Evolutionary conservation across 176 grass and related monocot genomes (phyloP).

Genomic region (Aegilops bicornis): DNA sequence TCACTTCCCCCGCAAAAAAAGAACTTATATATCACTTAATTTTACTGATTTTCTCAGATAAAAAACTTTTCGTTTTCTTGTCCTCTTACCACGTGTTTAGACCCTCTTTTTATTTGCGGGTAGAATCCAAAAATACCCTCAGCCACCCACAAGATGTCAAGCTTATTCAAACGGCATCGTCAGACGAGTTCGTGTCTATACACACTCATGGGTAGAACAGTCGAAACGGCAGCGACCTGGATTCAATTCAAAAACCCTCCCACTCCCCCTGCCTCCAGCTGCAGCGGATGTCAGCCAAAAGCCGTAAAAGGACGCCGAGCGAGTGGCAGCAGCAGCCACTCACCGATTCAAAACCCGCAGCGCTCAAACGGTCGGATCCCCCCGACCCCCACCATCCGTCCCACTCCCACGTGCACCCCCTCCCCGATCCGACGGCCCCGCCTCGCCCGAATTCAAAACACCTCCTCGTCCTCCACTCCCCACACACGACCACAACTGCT

Average conservation of each 20-base stretch:
- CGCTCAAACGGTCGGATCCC: constrained; percentile 53
- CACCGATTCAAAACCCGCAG: constrained; percentile 38
- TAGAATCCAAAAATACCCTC: background rate
- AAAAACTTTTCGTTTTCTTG: too few species aligned
- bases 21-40: background rate
- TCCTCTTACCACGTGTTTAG: background rate
- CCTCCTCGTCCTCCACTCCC: constrained; percentile 2
- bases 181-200: background rate
- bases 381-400: constrained; percentile 12
- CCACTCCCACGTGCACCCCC: background rate
- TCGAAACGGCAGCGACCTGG: background rate
- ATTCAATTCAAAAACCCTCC: constrained; percentile 30
- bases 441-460: constrained; percentile 50
- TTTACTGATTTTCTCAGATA: background rate
- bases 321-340: background rate
- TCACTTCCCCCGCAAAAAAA: background rate
- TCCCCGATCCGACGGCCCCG: constrained; percentile 45
- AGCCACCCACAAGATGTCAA: background rate
- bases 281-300: constrained; percentile 39
- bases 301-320: constrained; percentile 14
- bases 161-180: background rate
- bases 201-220: background rate
- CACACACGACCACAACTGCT: background rate
- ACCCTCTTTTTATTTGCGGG: too few species aligned
- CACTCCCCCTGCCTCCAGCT: background rate